These are phyloP conservation scores for Gigaspora rosea DNA, from an alignment of 192 early-diverging fungal species.

Conservation along the genomic window DNA sequence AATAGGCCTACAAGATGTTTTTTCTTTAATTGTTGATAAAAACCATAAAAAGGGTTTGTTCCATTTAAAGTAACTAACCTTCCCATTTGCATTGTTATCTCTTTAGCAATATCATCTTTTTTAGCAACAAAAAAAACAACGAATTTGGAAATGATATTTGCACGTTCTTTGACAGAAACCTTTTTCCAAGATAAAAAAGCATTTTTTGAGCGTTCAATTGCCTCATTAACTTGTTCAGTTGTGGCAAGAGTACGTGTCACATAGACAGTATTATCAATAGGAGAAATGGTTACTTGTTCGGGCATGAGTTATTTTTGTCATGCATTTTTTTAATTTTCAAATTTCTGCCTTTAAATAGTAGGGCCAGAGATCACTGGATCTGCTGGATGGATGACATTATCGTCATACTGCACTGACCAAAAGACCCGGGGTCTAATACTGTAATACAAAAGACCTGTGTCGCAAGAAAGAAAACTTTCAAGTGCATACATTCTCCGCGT, in stretches of 20 bases:
- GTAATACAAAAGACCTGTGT: no score
- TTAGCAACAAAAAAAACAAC: conserved; percentile 56
- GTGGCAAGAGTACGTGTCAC: conserved; percentile 38
- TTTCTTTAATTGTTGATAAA: background rate
- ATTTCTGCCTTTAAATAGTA: no score
- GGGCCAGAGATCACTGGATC: no score
- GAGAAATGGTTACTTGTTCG: conserved; percentile 29
- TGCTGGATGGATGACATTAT: no score
- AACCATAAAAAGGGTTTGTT: background rate
- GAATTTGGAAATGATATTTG: conserved; percentile 52
- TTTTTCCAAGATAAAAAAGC: conserved; percentile 60
- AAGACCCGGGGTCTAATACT: no score
- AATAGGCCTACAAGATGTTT: conserved; percentile 51
- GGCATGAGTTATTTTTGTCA: background rate
- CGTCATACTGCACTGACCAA: no score
- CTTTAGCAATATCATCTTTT: conserved; percentile 55
- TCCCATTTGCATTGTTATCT: conserved; percentile 69
- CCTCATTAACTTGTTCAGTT: conserved; percentile 40
- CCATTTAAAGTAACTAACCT: conserved; percentile 7
- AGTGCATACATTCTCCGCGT: no score
- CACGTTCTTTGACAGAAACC: conserved; percentile 54
- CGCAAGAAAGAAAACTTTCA: no score
- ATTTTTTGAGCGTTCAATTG: conserved; percentile 43
- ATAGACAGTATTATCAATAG: conserved; percentile 40
- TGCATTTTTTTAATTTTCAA: no score